Base-by-base conservation (phyloP, 2,329 filamentous ascomycete species). In the Pseudopyrenochaeta lycopersici region DNA sequence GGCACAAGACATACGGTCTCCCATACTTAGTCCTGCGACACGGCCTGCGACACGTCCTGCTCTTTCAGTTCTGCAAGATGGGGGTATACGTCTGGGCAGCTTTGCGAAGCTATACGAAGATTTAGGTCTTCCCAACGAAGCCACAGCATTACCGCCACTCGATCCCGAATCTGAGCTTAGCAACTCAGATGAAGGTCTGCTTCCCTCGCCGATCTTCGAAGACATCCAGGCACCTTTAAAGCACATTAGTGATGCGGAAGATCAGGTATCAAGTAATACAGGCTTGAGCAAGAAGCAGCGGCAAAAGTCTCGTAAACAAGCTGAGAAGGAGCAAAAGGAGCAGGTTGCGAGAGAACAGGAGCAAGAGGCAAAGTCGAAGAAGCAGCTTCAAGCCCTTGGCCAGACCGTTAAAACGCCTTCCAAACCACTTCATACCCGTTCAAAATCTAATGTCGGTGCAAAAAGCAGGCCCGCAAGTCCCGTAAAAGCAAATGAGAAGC, bases 71-170 rank as follows among this genome's bases (percentile, higher is more conserved):
- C 17, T 39, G 3, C 35, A 51, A 27, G 62, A 58, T 45, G 60
- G 60, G 7, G 60, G 58, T 5, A 53, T 65, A 45, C 63, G 65
- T 10, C 61, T 82, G 15, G 80, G 80, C n/a, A 76, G 79, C 56
- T 82, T 82, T 58, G 64, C 62, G 39, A 80, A 77, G 61, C 63
- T 82, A n/a, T 82, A 77, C 65, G 68, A 78, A 46, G 74, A 73
- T 32, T 62, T 82, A 17, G 79, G 78, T 29, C 69, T 76, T 7
- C 60, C 72, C 10, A 62, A 63, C 27, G 47, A 53, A 10, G 40
- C 56, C 14, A 56, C 63, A 10, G 58, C 62, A n/a, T 18, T 67
- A 33, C 62, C 59, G 40, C 62, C 68, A 27, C 52, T 64, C 17
- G 64, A 69, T 14, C 51, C 62, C 2, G 57, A 70, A 7, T 67